phyloP scores from a whole-genome alignment of 73 alveolate genomes.

The Blepharisma stoltei region DNA sequence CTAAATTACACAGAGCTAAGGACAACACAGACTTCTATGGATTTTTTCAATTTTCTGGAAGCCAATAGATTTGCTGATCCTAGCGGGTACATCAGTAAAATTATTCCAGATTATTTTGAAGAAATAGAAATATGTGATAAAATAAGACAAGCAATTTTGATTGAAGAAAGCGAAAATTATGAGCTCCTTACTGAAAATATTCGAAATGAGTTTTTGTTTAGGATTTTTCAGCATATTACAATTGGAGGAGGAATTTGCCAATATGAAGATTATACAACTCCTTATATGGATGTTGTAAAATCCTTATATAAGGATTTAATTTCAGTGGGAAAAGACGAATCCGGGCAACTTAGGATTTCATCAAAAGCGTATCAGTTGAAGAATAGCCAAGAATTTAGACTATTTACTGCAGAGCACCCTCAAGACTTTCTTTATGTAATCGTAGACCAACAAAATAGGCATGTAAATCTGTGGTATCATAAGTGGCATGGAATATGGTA shows the following conservation, averaged over 20 bases:
- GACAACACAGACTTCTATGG: conserved; percentile 9
- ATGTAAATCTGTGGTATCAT: conserved; percentile 32
- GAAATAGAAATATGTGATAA: conserved; percentile 4
- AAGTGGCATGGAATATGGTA: conserved; percentile 40
- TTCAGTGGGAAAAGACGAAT: conserved; percentile 40
- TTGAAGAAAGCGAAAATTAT: conserved; percentile 45
- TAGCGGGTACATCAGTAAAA: conserved; percentile 12
- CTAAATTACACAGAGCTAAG: not conserved
- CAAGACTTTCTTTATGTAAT: conserved; percentile 37
- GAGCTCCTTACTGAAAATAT: conserved; percentile 29
- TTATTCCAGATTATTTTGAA: conserved; percentile 25
- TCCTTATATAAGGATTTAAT: conserved; percentile 31
- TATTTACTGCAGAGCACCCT: conserved; percentile 10
- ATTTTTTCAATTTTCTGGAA: conserved; percentile 2
- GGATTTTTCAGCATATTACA: conserved; percentile 25
- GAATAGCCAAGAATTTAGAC: conserved; percentile 18
- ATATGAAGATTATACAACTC: conserved; percentile 34
- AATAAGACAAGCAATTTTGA: conserved; percentile 31
- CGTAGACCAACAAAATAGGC: conserved; percentile 32
- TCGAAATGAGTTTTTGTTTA: conserved; percentile 35
- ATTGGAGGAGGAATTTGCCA: conserved; percentile 42
- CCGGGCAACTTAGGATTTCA: conserved; percentile 18
- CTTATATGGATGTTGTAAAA: conserved; percentile 27
- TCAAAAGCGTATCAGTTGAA: conserved; percentile 31
- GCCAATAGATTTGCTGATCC: not conserved